A percentile compares a stretch with the other conserved stretches of the same genome.
These are phyloP conservation scores for Cercis canadensis DNA, from an alignment of 306 rosid species.

Conservation along the genomic window DNA sequence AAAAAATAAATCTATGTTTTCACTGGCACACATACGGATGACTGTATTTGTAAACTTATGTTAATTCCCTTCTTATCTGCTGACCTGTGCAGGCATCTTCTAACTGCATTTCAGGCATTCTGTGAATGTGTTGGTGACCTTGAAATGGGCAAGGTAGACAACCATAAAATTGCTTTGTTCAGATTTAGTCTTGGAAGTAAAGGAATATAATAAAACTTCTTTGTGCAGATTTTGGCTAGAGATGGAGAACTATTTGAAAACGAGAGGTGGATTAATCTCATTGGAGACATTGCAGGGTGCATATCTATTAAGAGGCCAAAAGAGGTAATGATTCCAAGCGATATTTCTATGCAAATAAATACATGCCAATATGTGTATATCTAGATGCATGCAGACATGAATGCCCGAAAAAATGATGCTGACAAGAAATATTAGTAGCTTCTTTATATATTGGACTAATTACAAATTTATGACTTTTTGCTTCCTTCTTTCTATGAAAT, in stretches of 20 bases:
- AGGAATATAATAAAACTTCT: conserved; percentile 35
- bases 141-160: conserved; percentile 97
- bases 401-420: conserved; percentile 5
- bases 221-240: conserved; percentile 84
- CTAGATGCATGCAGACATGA: conserved; percentile 21
- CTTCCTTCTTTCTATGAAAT: neutral
- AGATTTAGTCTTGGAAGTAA: neutral
- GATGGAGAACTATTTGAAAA: conserved; percentile 88
- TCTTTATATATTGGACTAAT: conserved; percentile 5
- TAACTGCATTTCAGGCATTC: conserved; percentile 92
- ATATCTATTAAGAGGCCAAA: conserved; percentile 94
- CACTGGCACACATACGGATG: conserved; percentile 3
- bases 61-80: conserved; percentile 25
- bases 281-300: conserved; percentile 91
- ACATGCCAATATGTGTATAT: conserved; percentile 12
- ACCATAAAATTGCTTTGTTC: conserved; percentile 25
- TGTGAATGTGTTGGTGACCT: conserved; percentile 99
- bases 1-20: neutral
- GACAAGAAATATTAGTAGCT: conserved; percentile 27
- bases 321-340: conserved; percentile 67
- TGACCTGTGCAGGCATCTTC: conserved; percentile 75
- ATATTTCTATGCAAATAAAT: conserved; percentile 21
- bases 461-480: conserved; percentile 26
- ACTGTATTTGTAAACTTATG: conserved; percentile 6
- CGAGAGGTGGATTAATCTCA: conserved; percentile 91